Evolutionary conservation across 768 basidiomycete species (phyloP).

Genomic region (Hypholoma fasciculare): DNA sequence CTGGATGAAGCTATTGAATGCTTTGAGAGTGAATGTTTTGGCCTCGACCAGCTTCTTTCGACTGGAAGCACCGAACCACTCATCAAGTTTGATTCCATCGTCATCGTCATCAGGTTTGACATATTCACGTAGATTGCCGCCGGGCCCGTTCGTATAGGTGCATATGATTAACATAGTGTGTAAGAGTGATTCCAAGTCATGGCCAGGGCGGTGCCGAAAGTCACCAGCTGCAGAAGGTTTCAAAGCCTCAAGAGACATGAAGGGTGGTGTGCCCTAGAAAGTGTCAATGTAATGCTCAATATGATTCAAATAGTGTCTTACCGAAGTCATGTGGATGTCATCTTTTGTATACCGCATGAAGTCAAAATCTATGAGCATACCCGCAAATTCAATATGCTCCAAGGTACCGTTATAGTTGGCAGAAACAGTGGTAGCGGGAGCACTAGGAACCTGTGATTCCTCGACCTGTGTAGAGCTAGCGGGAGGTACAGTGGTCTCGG

Average conservation of each 20-base stretch:
- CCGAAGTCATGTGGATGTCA: not conserved
- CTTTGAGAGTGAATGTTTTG: slow-evolving; percentile 4
- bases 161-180: slow-evolving; percentile 4
- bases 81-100: not conserved
- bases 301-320: not conserved
- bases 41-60: not conserved
- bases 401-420: not conserved
- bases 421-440: not conserved
- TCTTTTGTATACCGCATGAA: not conserved
- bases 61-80: not conserved
- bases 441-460: no score
- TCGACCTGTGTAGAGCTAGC: no score
- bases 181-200: slow-evolving; percentile 3
- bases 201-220: slow-evolving; percentile 1
- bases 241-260: slow-evolving; percentile 5
- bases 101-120: not conserved
- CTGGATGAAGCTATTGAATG: not conserved
- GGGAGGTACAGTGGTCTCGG: no score
- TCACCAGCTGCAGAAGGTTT: not conserved
- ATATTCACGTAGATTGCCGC: not conserved
- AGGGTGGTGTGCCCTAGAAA: slow-evolving; percentile 4
- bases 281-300: not conserved
- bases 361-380: slow-evolving; percentile 5
- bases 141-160: slow-evolving; percentile 1
- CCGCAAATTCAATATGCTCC: not conserved